Evolutionary conservation across 441 rosid species (phyloP), one percentile per base, ranked within the genome.

Genomic region (Populus hybrid): DNA sequence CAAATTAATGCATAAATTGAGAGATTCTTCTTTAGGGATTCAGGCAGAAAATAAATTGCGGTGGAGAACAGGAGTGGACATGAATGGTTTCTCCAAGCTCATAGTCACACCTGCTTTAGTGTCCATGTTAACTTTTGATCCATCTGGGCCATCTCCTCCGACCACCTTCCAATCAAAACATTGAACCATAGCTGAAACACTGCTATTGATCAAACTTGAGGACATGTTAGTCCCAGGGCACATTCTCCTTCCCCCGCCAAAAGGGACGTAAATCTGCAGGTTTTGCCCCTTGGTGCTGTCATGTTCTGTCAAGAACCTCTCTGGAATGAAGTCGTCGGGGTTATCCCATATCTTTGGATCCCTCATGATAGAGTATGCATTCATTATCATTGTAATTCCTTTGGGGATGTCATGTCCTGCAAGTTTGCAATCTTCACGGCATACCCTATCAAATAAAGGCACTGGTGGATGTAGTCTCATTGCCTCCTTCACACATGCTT

Each of bases 211-310:
- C 42, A 82, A 50, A 18, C 46, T 50, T 34, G 76, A 67, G 9
- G 85, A 82, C 63, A 85, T 63, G 50, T 73, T 70, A 40, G 70
- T 12, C 18, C 83, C 86, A 0, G 88, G 83, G 53, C 87, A 83
- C 21, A 67, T 82, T 46, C 88, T 75, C 72, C 85, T 83, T 42
- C 85, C 84, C 10, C 70, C 73, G 8, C 88, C 84, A 34, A 85
- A 83, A 53, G 88, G 80, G 71, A 82, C 0, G 67, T 50, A 85
- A 24, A 19, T 19, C 71, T 76, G 77, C 9, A 57, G n/a, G 34
- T 46, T 7, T 1, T 50, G 50, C 75, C 18, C 28, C 2, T 69
- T 36, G 2, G 14, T 19, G 64, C 0, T 36, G 9, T 11, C 3
- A 21, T 67, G 2, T 18, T 35, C 38, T 18, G 10, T 28, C 72